Evolutionary conservation across 2,329 filamentous ascomycete species (phyloP), one percentile per base, ranked within the genome.

Genomic region (Penicillium sp.): DNA sequence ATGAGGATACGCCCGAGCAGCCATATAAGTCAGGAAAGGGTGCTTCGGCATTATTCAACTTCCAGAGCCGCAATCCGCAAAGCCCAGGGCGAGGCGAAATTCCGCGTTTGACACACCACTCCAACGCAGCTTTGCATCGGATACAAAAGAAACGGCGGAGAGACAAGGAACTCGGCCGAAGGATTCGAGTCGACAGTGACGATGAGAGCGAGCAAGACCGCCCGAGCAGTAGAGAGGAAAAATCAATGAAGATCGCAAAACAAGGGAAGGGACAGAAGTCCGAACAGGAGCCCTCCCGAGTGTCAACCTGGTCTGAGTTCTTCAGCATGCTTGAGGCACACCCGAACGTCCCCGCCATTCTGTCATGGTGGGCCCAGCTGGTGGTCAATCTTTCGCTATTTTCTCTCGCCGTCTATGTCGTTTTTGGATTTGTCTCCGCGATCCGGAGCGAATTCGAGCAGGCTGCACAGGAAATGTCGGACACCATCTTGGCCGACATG

Each of bases 361-460:
- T 89, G 14, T 85, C 84, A 16, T 86, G 79, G 73, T 89, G 86
- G 74, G 80, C 84, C 11, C 85, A 88, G 67, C 76, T 88, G 43
- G 65, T 76, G 32, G 76, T 81, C 52, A 82, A 82, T 53, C 64
- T 77, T 41, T 74, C 77, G 47, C 70, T 83, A 23, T 76, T 80
- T 32, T 71, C 71, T 11, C 64, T 80, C 1, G 72, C 74, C 4
- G 75, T 81, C 38, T 93, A 88, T 71, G 78, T 90, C 40, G 78
- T 90, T 32, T 90, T 87, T 75, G 79, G 82, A 1, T 82, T 90
- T 62, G 83, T 89, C 60, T 77, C 80, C 13, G 87, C 89, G 8
- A 84, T 94, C 48, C 85, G 86, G 13, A 80, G 82, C 23, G 92
- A 97, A 69, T 86, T 96, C 32, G 79, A 85, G 57, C 84, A 87